Conservation (phyloP, 2,329 filamentous ascomycete genomes). For the Fusarium sambucinum region DNA sequence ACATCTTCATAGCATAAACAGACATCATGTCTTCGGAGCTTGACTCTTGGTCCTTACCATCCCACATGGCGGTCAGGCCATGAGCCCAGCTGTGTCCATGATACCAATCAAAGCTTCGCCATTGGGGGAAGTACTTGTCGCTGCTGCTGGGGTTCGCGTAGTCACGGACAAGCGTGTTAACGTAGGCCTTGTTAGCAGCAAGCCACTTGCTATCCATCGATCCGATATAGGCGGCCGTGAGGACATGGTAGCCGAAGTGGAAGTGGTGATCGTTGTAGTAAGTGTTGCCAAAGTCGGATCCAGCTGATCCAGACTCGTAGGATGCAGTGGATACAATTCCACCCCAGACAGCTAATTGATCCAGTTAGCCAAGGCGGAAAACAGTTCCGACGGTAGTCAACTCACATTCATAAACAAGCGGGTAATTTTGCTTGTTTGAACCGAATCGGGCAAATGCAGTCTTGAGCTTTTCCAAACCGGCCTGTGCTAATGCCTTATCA, state of each 20-base stretch:
- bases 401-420: slow-evolving; percentile 73
- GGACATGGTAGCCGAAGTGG: slow-evolving; percentile 90
- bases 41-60: slow-evolving; percentile 88
- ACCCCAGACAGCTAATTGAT: slow-evolving; percentile 72
- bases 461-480: slow-evolving; percentile 72
- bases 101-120: slow-evolving; percentile 91
- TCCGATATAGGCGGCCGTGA: slow-evolving; percentile 85
- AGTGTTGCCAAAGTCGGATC: slow-evolving; percentile 89
- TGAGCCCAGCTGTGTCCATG: slow-evolving; percentile 96
- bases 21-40: slow-evolving; percentile 92
- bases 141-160: slow-evolving; percentile 77
- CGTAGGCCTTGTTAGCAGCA: slow-evolving; percentile 77
- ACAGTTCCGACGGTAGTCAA: slow-evolving; percentile 10
- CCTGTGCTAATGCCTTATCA: slow-evolving; percentile 67
- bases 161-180: slow-evolving; percentile 88
- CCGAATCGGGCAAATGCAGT: slow-evolving; percentile 74
- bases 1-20: slow-evolving; percentile 91
- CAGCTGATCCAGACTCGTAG: slow-evolving; percentile 75
- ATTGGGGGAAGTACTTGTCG: slow-evolving; percentile 84
- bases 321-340: slow-evolving; percentile 82
- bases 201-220: slow-evolving; percentile 83
- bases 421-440: slow-evolving; percentile 74
- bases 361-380: slow-evolving; percentile 31
- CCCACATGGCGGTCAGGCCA: slow-evolving; percentile 75
- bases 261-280: slow-evolving; percentile 84